These are phyloP conservation scores for Penstemon barbatus DNA, from an alignment of 257 asterid species.

Conservation along the genomic window DNA sequence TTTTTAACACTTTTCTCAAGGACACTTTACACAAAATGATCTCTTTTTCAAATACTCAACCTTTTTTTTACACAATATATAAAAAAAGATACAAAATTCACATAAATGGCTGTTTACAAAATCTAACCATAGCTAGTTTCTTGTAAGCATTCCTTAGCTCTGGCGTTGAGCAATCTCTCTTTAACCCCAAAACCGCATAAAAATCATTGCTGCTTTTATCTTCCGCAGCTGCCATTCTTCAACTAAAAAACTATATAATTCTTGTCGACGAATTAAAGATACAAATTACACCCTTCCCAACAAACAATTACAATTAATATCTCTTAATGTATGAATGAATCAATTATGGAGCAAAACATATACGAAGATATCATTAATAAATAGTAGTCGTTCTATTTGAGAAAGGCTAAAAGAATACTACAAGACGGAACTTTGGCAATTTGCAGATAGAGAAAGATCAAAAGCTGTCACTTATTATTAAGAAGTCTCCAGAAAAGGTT, in stretches of 20 bases:
- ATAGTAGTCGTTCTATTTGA: not conserved
- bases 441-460: conserved; percentile 18
- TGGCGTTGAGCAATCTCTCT: conserved; percentile 59
- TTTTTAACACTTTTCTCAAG: not conserved
- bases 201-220: conserved; percentile 46
- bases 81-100: not conserved
- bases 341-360: too few species aligned
- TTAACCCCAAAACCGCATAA: conserved; percentile 70
- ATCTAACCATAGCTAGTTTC: conserved; percentile 83
- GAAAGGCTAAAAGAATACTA: conserved; percentile 29
- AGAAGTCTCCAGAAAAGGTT: conserved; percentile 58
- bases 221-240: conserved; percentile 52
- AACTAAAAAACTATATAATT: conserved; percentile 22
- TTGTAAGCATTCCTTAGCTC: conserved; percentile 77
- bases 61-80: not conserved
- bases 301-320: not conserved
- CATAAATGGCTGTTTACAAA: not conserved
- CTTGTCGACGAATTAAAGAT: conserved; percentile 51
- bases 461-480: conserved; percentile 14
- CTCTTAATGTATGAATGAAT: not conserved
- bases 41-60: not conserved
- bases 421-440: conserved; percentile 33
- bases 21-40: not conserved
- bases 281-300: conserved; percentile 5
- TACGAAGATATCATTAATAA: not conserved